Conservation (phyloP, 2,329 filamentous ascomycete genomes). For the Calonectria pseudoreteaudii region DNA sequence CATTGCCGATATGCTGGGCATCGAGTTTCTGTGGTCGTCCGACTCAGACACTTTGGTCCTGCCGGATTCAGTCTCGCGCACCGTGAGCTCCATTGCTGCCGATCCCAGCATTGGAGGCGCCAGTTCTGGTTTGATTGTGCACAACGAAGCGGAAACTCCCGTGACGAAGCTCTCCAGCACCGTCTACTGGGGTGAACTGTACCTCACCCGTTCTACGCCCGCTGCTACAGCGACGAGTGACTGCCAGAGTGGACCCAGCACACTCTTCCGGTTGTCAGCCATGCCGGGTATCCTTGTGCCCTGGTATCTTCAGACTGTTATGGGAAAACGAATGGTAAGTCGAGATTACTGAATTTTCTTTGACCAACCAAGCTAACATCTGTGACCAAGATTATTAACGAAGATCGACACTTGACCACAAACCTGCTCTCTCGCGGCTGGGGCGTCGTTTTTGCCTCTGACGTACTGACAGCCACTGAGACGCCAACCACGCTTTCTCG, state of each 20-base stretch:
- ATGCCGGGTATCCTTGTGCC: constrained; percentile 39
- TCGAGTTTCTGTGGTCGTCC: constrained; percentile 42
- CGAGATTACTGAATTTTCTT: too few relatives aligned
- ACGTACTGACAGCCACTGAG: constrained; percentile 39
- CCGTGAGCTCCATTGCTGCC: constrained; percentile 36
- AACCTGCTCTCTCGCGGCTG: constrained; percentile 42
- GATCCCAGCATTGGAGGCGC: constrained; percentile 39
- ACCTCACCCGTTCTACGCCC: constrained; percentile 38
- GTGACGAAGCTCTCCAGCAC: constrained; percentile 37
- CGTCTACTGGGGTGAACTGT: constrained; percentile 43
- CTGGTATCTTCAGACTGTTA: constrained; percentile 40
- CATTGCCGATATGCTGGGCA: constrained; percentile 37
- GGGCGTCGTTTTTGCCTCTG: constrained; percentile 44
- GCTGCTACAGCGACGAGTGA: constrained; percentile 41
- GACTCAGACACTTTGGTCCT: constrained; percentile 41
- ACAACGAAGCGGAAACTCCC: constrained; percentile 35
- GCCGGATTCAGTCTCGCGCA: constrained; percentile 32
- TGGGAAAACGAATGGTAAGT: constrained; percentile 41
- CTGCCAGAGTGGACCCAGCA: constrained; percentile 42
- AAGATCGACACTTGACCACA: constrained; percentile 42
- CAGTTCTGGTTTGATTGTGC: constrained; percentile 38
- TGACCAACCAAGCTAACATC: background rate
- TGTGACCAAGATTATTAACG: constrained; percentile 40
- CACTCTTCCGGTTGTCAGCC: constrained; percentile 37
- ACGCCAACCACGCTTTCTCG: constrained; percentile 39